These are phyloP conservation scores for Penicillium paneum DNA, from an alignment of 2,329 filamentous ascomycete species.

Conservation along the genomic window DNA sequence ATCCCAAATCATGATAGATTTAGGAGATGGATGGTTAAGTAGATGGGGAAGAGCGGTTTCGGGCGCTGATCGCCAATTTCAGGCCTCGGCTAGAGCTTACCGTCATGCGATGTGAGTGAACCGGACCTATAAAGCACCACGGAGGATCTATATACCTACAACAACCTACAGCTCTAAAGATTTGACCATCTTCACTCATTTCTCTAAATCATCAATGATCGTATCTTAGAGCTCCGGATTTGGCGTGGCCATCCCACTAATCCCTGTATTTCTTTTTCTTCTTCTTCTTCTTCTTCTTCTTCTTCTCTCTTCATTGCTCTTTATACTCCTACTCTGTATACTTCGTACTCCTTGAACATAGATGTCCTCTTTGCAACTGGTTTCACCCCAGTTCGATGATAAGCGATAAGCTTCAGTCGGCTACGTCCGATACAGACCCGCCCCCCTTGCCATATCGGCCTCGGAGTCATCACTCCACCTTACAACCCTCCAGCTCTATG, in stretches of 20 bases:
- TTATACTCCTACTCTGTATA: not conserved
- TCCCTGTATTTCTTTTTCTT: not conserved
- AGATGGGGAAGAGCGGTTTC: constrained; percentile 13
- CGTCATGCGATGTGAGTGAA: constrained; percentile 3
- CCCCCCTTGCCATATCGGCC: constrained; percentile 13
- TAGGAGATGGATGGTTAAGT: constrained; percentile 8
- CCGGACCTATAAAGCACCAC: not conserved
- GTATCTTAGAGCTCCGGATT: constrained; percentile 14
- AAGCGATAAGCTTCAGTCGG: constrained; percentile 21
- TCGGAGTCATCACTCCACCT: constrained; percentile 8
- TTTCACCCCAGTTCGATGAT: constrained; percentile 16
- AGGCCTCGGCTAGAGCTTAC: constrained; percentile 32
- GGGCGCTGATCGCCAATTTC: constrained; percentile 20
- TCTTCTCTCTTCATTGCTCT: not conserved
- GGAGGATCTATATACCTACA: not conserved
- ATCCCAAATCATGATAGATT: constrained; percentile 5
- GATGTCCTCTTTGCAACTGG: not conserved
- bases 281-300: not conserved
- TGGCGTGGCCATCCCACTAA: constrained; percentile 7
- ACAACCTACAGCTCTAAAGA: not conserved
- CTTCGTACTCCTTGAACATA: not conserved
- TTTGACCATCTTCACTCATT: not conserved
- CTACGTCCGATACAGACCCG: constrained; percentile 23
- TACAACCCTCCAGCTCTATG: not conserved
- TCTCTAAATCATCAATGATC: not conserved